A percentile compares a stretch with the other conserved stretches of the same genome.
Conservation (phyloP, 2,329 filamentous ascomycete species). For the Aureobasidium pullulans region DNA sequence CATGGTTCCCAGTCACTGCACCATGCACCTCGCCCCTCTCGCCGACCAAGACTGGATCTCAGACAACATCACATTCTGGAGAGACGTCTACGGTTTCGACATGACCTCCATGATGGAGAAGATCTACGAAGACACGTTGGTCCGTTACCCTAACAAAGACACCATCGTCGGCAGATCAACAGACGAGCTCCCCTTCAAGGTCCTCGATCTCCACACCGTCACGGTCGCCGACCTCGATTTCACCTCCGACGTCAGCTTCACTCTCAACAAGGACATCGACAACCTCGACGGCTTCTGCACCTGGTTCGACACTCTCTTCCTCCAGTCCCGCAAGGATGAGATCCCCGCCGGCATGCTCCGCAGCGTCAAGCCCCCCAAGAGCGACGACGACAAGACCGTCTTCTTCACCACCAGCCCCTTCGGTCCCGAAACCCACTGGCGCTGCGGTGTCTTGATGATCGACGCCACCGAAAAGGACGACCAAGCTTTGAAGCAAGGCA, state of each 20-base stretch:
- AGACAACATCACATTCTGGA: constrained; percentile 79
- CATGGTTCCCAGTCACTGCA: constrained; percentile 79
- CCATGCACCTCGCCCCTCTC: constrained; percentile 73
- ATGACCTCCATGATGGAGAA: constrained; percentile 84
- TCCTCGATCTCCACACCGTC: constrained; percentile 69
- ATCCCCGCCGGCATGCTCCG: constrained; percentile 39
- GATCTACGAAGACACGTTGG: constrained; percentile 62
- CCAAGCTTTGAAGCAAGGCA: constrained; percentile 44
- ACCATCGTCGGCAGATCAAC: constrained; percentile 46
- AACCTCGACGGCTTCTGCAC: constrained; percentile 78
- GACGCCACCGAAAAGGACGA: constrained; percentile 48
- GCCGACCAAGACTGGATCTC: constrained; percentile 69
- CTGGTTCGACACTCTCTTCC: constrained; percentile 94
- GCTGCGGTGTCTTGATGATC: constrained; percentile 69
- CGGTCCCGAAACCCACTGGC: constrained; percentile 79
- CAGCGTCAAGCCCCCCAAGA: constrained; percentile 37
- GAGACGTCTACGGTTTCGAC: constrained; percentile 88
- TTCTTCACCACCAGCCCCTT: constrained; percentile 82
- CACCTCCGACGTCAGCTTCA: constrained; percentile 57
- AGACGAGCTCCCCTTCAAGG: constrained; percentile 57
- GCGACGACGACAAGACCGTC: constrained; percentile 59
- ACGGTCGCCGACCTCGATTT: constrained; percentile 69
- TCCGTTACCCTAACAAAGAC: constrained; percentile 27
- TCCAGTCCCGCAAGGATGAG: constrained; percentile 47
- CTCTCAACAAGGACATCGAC: constrained; percentile 55